These are phyloP conservation scores for Leptosphaerulina australis DNA, from an alignment of 2,329 filamentous ascomycete species.

Conservation along the genomic window DNA sequence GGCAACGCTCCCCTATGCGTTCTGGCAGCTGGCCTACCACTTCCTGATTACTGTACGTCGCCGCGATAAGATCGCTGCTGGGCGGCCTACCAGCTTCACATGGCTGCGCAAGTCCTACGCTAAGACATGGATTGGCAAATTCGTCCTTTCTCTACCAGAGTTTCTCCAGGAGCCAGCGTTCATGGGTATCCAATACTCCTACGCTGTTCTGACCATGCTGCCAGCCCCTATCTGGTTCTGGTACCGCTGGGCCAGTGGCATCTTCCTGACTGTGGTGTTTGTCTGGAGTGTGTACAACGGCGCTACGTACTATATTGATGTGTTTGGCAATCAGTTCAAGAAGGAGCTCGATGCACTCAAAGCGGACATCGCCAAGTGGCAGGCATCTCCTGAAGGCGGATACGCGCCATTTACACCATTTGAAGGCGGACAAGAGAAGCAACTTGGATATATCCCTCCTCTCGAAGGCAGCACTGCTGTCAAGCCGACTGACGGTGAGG, in stretches of 20 bases:
- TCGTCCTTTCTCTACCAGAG: constrained; percentile 79
- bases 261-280: constrained; percentile 83
- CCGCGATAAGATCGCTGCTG: constrained; percentile 94
- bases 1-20: constrained; percentile 88
- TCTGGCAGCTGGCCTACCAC: constrained; percentile 95
- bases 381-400: constrained; percentile 52
- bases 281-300: constrained; percentile 96
- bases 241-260: constrained; percentile 77
- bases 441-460: constrained; percentile 38
- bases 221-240: constrained; percentile 96
- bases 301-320: constrained; percentile 96
- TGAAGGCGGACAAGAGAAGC: constrained; percentile 29
- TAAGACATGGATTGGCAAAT: constrained; percentile 83
- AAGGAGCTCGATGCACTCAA: constrained; percentile 91
- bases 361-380: constrained; percentile 88
- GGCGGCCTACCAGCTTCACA: constrained; percentile 93
- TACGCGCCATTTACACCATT: constrained; percentile 31
- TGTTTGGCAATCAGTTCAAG: constrained; percentile 95
- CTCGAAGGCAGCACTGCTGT: constrained; percentile 38
- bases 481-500: constrained; percentile 26
- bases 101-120: constrained; percentile 93
- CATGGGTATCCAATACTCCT: constrained; percentile 93
- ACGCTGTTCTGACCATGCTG: constrained; percentile 90
- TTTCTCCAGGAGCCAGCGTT: constrained; percentile 84
- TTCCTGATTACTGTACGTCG: constrained; percentile 93